phyloP scores from a whole-genome alignment of 257 asterid species.

The Vinca minor region DNA sequence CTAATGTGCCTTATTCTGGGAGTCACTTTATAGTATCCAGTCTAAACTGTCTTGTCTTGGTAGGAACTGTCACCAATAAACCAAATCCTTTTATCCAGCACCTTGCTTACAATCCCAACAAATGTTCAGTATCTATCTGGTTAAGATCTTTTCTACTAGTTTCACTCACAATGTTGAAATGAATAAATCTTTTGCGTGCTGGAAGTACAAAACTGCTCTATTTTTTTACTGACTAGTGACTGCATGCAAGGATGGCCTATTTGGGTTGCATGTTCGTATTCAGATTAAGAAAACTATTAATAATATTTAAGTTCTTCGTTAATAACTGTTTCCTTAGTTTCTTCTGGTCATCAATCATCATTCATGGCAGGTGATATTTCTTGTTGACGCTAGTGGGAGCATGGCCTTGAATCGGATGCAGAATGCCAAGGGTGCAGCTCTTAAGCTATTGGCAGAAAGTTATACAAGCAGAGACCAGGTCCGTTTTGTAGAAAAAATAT shows the following conservation, averaged over 20 bases:
- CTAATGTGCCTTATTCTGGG: neutral
- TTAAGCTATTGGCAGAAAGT: conserved; percentile 91
- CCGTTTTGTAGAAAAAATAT: conserved; percentile 7
- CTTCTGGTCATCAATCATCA: neutral
- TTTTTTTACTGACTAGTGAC: neutral
- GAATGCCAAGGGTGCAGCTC: conserved; percentile 99
- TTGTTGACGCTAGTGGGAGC: conserved; percentile 99
- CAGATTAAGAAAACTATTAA: neutral
- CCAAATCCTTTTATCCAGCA: neutral
- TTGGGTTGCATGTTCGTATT: neutral
- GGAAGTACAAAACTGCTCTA: neutral
- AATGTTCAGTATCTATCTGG: conserved; percentile 4
- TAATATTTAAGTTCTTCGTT: neutral
- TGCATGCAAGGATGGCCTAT: neutral
- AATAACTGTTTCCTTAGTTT: neutral
- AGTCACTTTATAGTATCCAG: neutral
- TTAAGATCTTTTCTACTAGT: conserved; percentile 3
- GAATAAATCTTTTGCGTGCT: neutral
- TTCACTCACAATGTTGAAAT: neutral
- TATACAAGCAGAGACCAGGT: conserved; percentile 99
- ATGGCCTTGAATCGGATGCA: conserved; percentile 99
- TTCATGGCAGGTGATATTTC: conserved; percentile 73
- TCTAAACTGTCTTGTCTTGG: neutral
- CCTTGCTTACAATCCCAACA: neutral
- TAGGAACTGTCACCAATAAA: neutral